Evolutionary conservation across 371 early-diverging fungal genomes (phyloP).

Genomic region (Mortierella sp.): DNA sequence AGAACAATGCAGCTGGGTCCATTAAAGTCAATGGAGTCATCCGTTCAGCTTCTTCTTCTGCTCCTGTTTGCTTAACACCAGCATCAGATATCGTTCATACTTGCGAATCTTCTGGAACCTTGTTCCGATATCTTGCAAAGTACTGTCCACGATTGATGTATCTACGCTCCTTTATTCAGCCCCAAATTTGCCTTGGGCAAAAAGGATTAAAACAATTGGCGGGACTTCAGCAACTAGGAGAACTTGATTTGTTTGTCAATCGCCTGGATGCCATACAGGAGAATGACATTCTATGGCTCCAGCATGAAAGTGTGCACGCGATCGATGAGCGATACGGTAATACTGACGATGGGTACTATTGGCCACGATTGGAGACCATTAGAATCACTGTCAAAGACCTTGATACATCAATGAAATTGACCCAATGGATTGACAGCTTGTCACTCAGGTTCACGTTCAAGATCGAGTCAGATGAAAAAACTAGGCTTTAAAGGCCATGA

Average conservation of each 20-base stretch:
- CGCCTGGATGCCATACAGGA: background rate
- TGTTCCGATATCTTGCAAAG: background rate
- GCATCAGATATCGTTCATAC: background rate
- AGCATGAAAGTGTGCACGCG: background rate
- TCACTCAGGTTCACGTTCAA: background rate
- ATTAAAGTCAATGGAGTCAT: background rate
- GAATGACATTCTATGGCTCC: background rate
- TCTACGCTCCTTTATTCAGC: background rate
- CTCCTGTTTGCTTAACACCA: background rate
- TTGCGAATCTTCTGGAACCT: background rate
- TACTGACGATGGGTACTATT: background rate
- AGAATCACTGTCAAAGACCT: background rate
- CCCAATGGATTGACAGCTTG: background rate
- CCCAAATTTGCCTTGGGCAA: background rate
- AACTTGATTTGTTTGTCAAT: background rate
- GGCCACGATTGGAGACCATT: background rate
- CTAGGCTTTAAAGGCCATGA: too few relatives aligned
- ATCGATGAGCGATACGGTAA: background rate
- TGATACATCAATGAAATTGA: background rate
- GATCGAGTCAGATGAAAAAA: background rate
- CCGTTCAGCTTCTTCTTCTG: too few relatives aligned
- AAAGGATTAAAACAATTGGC: background rate
- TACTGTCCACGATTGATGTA: background rate
- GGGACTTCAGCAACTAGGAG: background rate
- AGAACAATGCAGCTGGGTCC: background rate